Conservation (phyloP, 495 filamentous ascomycete species). For the Opeltia flavorubescens region DNA sequence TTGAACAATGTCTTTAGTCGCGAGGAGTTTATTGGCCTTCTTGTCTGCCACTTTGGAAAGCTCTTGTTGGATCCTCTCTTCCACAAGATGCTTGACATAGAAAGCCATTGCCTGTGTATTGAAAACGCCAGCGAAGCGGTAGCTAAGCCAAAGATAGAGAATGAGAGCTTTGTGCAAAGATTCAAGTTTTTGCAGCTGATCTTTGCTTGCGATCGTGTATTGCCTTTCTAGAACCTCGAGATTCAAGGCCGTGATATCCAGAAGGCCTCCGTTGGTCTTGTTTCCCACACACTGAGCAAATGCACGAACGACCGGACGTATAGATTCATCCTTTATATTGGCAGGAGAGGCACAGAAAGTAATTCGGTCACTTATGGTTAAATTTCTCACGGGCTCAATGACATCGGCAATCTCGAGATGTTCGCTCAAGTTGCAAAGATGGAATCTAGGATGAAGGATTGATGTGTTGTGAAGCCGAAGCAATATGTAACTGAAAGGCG, state of each 20-base stretch:
- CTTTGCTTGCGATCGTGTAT: slow-evolving; percentile 22
- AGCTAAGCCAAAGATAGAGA: slow-evolving; percentile 77
- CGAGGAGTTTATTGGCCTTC: no score
- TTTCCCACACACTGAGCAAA: slow-evolving; percentile 56
- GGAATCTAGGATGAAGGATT: slow-evolving; percentile 47
- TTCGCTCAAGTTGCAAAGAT: slow-evolving; percentile 48
- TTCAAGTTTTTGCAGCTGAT: slow-evolving; percentile 54
- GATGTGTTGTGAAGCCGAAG: slow-evolving; percentile 53
- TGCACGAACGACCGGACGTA: slow-evolving; percentile 30
- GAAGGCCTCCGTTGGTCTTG: slow-evolving; percentile 43
- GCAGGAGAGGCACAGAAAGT: slow-evolving; percentile 60
- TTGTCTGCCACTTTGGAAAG: slow-evolving; percentile 43
- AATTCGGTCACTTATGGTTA: slow-evolving; percentile 59
- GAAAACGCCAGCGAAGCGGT: slow-evolving; percentile 62
- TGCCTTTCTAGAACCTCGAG: slow-evolving; percentile 52
- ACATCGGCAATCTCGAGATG: slow-evolving; percentile 51
- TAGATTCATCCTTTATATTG: slow-evolving; percentile 20
- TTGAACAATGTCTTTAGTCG: no score
- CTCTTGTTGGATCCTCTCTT: slow-evolving; percentile 57
- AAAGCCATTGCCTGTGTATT: slow-evolving; percentile 59
- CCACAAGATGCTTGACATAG: slow-evolving; percentile 66
- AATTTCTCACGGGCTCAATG: slow-evolving; percentile 46
- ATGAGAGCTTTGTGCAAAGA: slow-evolving; percentile 66
- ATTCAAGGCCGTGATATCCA: slow-evolving; percentile 49
- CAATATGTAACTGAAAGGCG: slow-evolving; percentile 66